Conservation (phyloP, 1,139 yeast genomes). For the Hanseniaspora sp. region DNA sequence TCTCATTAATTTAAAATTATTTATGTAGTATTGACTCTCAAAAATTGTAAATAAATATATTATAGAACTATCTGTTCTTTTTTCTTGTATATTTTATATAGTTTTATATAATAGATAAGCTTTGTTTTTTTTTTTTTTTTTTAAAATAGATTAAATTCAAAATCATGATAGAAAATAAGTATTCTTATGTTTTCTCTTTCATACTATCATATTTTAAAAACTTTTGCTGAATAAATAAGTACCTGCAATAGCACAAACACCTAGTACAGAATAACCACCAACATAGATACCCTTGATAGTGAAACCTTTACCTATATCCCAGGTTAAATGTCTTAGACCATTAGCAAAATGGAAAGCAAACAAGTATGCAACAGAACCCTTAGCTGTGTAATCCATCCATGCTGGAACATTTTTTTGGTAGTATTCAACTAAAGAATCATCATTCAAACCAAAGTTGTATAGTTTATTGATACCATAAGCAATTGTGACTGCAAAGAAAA, state of each 20-base stretch:
- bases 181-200: no score
- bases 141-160: no score
- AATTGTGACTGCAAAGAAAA: slow-evolving; percentile 66
- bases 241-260: slow-evolving; percentile 55
- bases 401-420: slow-evolving; percentile 49
- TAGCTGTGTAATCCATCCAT: slow-evolving; percentile 48
- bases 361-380: slow-evolving; percentile 66
- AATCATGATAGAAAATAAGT: no score
- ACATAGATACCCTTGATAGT: slow-evolving; percentile 78
- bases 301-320: slow-evolving; percentile 80
- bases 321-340: slow-evolving; percentile 83
- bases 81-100: no score
- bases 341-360: slow-evolving; percentile 77
- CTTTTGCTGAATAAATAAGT: slow-evolving; percentile 37
- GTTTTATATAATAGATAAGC: no score
- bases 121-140: no score
- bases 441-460: slow-evolving; percentile 52
- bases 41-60: no score
- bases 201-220: slow-evolving; percentile 17
- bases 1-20: no score
- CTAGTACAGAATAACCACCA: slow-evolving; percentile 81
- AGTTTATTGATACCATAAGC: slow-evolving; percentile 63
- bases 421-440: slow-evolving; percentile 45
- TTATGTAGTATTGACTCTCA: no score
- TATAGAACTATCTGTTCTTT: no score